Percentiles rank a stretch among this genome's conserved stretches.
These are phyloP conservation scores for Penicillium longicatenatum DNA, from an alignment of 495 filamentous ascomycete genomes.

Conservation along the genomic window DNA sequence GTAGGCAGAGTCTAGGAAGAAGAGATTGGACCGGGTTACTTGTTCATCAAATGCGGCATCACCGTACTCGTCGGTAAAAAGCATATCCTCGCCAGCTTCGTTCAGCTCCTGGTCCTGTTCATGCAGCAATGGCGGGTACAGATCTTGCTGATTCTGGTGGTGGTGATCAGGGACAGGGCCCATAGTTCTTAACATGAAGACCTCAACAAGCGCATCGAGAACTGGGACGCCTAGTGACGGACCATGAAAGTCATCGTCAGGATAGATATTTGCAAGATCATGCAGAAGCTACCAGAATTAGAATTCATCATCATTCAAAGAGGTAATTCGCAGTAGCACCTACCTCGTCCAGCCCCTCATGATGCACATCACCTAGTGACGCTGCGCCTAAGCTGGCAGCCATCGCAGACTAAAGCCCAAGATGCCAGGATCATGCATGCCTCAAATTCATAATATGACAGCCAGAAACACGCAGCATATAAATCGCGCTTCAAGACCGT, in stretches of 20 bases:
- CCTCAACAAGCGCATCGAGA: constrained; percentile 52
- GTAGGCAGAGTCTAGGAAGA: constrained; percentile 12
- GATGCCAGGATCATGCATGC: constrained; percentile 23
- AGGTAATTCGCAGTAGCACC: constrained; percentile 15
- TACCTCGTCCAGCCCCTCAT: constrained; percentile 67
- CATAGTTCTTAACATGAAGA: constrained; percentile 36
- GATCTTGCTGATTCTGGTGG: constrained; percentile 2
- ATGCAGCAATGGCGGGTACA: not conserved
- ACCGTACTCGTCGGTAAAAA: constrained; percentile 4
- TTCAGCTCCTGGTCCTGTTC: not conserved
- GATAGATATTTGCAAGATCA: constrained; percentile 35
- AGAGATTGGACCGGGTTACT: constrained; percentile 9
- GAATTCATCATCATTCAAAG: not conserved
- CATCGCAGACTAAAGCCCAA: constrained; percentile 23
- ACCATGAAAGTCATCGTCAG: constrained; percentile 9
- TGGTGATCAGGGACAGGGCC: not conserved
- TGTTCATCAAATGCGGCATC: constrained; percentile 1
- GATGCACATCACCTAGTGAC: constrained; percentile 65
- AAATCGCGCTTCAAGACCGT: not conserved
- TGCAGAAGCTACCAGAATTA: constrained; percentile 46
- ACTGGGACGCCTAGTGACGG: constrained; percentile 42
- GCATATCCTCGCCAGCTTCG: constrained; percentile 21
- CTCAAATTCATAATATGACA: not conserved
- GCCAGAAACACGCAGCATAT: not conserved
- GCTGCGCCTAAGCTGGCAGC: constrained; percentile 56